Evolutionary conservation across 2,329 filamentous ascomycete genomes (phyloP).

Genomic region (Talaromyces sp.): DNA sequence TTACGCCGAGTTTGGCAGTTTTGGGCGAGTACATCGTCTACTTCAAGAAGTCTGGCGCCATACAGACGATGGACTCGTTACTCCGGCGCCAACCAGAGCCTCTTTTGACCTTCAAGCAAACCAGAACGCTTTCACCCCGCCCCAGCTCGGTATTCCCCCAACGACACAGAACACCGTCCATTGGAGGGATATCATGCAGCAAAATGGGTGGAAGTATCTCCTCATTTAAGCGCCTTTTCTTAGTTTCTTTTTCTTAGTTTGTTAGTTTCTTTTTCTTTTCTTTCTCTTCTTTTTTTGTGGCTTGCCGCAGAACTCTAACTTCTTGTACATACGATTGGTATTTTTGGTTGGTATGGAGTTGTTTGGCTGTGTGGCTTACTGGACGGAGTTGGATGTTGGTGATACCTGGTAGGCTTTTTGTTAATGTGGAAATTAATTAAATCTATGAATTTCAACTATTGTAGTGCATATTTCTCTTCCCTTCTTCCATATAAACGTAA

Average conservation of each 20-base stretch:
- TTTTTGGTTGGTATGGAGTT: background rate
- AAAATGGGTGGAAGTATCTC: constrained; percentile 87
- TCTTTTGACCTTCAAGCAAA: constrained; percentile 15
- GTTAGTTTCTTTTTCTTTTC: background rate
- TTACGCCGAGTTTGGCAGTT: constrained; percentile 72
- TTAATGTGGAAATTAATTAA: background rate
- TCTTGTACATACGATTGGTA: background rate
- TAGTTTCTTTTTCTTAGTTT: background rate
- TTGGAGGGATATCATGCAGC: constrained; percentile 91
- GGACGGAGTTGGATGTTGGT: background rate
- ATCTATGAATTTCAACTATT: background rate
- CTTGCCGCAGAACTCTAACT: background rate
- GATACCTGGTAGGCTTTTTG: background rate
- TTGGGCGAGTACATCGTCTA: constrained; percentile 74
- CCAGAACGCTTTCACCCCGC: constrained; percentile 16
- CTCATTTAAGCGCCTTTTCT: constrained; percentile 58
- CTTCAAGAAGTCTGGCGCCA: constrained; percentile 76
- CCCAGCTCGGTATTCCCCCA: constrained; percentile 8
- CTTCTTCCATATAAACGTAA: background rate
- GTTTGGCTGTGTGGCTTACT: background rate
- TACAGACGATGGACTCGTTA: constrained; percentile 59
- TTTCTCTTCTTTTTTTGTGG: background rate
- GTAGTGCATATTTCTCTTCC: too few relatives aligned
- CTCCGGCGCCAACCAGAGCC: constrained; percentile 2
- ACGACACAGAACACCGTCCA: constrained; percentile 61